Percentiles rank a stretch among this genome's conserved stretches.
These are phyloP conservation scores for Steccherinum ochraceum DNA, from an alignment of 768 basidiomycete genomes.

Conservation along the genomic window DNA sequence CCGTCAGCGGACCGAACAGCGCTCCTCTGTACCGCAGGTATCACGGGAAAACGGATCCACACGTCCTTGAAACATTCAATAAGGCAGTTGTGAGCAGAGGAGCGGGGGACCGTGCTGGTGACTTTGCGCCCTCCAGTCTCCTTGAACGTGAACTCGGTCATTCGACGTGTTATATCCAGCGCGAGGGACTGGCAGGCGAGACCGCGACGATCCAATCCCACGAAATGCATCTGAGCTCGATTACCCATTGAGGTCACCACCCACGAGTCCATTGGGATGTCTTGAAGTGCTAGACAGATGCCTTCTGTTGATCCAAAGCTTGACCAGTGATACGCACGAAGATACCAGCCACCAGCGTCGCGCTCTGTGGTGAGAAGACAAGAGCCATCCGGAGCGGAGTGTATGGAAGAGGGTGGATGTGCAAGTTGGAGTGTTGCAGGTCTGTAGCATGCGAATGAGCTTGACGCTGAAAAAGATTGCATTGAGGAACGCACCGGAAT, in stretches of 20 bases:
- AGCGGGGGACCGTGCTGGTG: conserved; percentile 9
- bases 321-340: conserved; percentile 47
- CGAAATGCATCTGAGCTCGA: conserved; percentile 35
- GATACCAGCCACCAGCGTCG: conserved; percentile 9
- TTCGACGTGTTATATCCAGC: conserved; percentile 47
- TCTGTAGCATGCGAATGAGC: conserved; percentile 21
- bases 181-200: conserved; percentile 34
- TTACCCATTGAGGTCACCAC: conserved; percentile 40
- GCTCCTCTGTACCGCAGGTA: conserved; percentile 43
- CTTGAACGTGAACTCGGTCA: conserved; percentile 51
- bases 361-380: conserved; percentile 36
- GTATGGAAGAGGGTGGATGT: conserved; percentile 27
- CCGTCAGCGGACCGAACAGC: conserved; percentile 32
- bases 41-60: conserved; percentile 56
- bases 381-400: conserved; percentile 49
- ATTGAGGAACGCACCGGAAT: conserved; percentile 41
- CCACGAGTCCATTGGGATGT: conserved; percentile 17
- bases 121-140: conserved; percentile 28
- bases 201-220: conserved; percentile 30
- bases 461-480: too few species aligned
- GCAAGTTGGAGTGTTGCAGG: conserved; percentile 38
- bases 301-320: conserved; percentile 50
- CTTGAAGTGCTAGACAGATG: conserved; percentile 29
- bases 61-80: conserved; percentile 50
- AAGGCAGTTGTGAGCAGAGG: conserved; percentile 40